Percentiles rank a stretch among this genome's conserved stretches.
Evolutionary conservation across 2,329 filamentous ascomycete genomes (phyloP).

Genomic region (Rhynchosporium agropyri): DNA sequence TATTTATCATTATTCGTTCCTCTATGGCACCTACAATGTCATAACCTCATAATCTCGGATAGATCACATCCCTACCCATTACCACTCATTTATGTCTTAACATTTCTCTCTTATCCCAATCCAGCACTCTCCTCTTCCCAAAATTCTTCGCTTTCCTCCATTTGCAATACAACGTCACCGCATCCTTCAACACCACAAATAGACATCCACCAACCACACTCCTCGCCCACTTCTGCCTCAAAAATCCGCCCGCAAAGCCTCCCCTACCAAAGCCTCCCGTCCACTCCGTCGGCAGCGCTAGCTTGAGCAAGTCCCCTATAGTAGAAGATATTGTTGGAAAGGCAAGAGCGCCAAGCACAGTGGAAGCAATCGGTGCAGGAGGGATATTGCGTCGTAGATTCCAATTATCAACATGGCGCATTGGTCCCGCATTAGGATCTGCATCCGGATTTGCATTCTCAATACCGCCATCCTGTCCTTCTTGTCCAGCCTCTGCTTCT

Average conservation of each 20-base stretch:
- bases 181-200: slow-evolving; percentile 81
- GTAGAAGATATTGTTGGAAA: slow-evolving; percentile 81
- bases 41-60: too few species aligned
- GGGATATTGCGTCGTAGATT: slow-evolving; percentile 45
- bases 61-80: not conserved
- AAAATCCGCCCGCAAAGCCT: slow-evolving; percentile 46
- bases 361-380: slow-evolving; percentile 58
- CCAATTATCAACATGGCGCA: slow-evolving; percentile 26
- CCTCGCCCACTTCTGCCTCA: slow-evolving; percentile 86
- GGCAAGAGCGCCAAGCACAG: slow-evolving; percentile 69
- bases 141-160: slow-evolving; percentile 62
- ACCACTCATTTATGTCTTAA: not conserved
- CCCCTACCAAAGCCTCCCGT: slow-evolving; percentile 46
- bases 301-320: slow-evolving; percentile 74
- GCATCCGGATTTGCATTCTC: not conserved
- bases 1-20: too few species aligned
- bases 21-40: too few species aligned
- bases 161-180: slow-evolving; percentile 63
- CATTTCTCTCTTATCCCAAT: slow-evolving; percentile 32
- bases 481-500: too few species aligned
- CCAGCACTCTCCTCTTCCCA: slow-evolving; percentile 53
- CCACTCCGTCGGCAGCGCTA: slow-evolving; percentile 69
- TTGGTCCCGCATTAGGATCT: not conserved
- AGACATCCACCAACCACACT: slow-evolving; percentile 87
- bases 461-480: not conserved